Conservation (phyloP, 2,329 filamentous ascomycete genomes). For the Trichophyton benhamiae region DNA sequence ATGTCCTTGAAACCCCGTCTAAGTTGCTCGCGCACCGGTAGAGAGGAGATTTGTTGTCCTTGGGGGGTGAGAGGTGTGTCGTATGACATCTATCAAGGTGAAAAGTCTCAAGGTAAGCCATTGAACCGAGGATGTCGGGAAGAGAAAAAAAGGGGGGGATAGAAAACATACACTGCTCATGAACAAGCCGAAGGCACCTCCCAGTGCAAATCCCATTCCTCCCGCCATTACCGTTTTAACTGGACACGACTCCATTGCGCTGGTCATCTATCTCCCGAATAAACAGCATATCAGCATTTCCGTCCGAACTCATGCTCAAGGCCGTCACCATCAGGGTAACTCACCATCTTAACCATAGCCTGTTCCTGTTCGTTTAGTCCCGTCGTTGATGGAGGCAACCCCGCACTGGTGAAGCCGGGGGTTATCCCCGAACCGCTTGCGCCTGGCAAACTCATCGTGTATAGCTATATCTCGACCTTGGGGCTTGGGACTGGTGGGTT, state of each 20-base stretch:
- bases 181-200: conserved; percentile 89
- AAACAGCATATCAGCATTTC: conserved; percentile 1
- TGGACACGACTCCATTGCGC: conserved; percentile 81
- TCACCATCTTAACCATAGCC: conserved; percentile 37
- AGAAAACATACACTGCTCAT: conserved; percentile 72
- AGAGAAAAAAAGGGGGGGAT: too few species aligned
- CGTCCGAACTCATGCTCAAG: neutral
- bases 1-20: conserved; percentile 85
- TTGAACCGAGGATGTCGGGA: neutral
- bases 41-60: conserved; percentile 43
- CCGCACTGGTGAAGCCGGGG: conserved; percentile 15
- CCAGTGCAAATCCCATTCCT: conserved; percentile 86
- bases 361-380: conserved; percentile 38
- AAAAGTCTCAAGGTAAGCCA: neutral
- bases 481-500: too few species aligned
- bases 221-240: conserved; percentile 82
- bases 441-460: conserved; percentile 26
- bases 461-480: neutral
- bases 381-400: conserved; percentile 16
- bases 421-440: conserved; percentile 20
- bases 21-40: conserved; percentile 76
- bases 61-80: conserved; percentile 68
- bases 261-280: conserved; percentile 51
- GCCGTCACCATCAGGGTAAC: conserved; percentile 1
- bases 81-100: conserved; percentile 70